A percentile compares a stretch with the other conserved stretches of the same genome.
Conservation (phyloP, 371 early-diverging fungal species). For the Actinomucor elegans region DNA sequence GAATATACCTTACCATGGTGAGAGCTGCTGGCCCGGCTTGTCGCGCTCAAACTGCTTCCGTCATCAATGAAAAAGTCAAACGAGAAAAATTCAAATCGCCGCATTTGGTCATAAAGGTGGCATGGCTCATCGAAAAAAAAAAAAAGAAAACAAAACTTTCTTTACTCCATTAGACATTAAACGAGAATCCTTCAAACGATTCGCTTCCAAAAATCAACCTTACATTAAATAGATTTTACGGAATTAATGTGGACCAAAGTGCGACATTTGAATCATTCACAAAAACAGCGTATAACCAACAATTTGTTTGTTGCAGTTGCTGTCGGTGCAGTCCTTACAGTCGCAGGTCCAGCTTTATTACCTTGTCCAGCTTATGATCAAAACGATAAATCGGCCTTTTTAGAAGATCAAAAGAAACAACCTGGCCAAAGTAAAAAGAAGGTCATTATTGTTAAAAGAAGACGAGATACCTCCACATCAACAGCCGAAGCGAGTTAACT, state of each 20-base stretch:
- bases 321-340: slow-evolving; percentile 43
- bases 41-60: too few relatives aligned
- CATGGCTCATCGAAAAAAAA: too few relatives aligned
- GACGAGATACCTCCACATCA: slow-evolving; percentile 16
- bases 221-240: slow-evolving; percentile 6
- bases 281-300: slow-evolving; percentile 48
- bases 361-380: slow-evolving; percentile 54
- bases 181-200: too few relatives aligned
- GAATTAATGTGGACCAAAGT: slow-evolving; percentile 28
- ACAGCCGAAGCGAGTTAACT: too few relatives aligned
- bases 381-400: slow-evolving; percentile 42
- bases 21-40: too few relatives aligned
- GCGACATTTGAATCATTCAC: slow-evolving; percentile 45
- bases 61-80: too few relatives aligned
- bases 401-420: slow-evolving; percentile 40
- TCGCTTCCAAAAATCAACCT: slow-evolving; percentile 3
- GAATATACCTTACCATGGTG: too few relatives aligned
- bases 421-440: slow-evolving; percentile 29
- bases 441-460: slow-evolving; percentile 30
- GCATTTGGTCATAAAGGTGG: too few relatives aligned
- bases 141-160: too few relatives aligned
- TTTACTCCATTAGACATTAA: too few relatives aligned
- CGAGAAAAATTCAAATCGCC: too few relatives aligned
- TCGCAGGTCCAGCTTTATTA: slow-evolving; percentile 45
- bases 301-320: slow-evolving; percentile 50